Base-by-base conservation (phyloP, 768 basidiomycete genomes). In the Harrya chromipes region DNA sequence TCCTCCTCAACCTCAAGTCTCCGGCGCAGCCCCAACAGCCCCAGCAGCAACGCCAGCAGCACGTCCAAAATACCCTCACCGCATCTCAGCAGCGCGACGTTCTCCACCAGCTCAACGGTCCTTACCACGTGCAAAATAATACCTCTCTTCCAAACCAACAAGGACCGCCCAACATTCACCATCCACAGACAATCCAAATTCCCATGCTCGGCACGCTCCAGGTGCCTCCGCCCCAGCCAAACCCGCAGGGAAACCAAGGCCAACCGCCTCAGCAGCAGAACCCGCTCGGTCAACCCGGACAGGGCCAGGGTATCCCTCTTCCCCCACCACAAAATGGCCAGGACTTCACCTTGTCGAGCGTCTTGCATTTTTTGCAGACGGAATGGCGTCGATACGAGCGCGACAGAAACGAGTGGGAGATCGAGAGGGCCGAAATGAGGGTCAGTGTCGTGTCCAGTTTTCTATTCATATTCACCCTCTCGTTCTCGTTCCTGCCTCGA, bases 361-460 rank as follows among this genome's bases (percentile, higher is more conserved):
- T 98, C 51, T 79, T 99, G 54, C 97, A 99, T 74, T 99, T 92
- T 69, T 79, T 98, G 44, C 97, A 99, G 74, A 92, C 91, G 19
- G 97, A 99, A 76, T 97, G 94, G 92, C 80, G 97, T 54, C 80
- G 91, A 52, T 98, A 97, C 65, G 97, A 98, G 71, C 85, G 94
- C 68, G 97, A 99, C 74, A 81, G 95, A 63, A 99, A 99, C 67
- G 97, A 99, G 73, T 99, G 95, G 95, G 97, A 99, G 77, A 99
- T 99, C 62, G 97, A 98, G 72, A 79, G 97, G 59, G 97, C 97
- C 27, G 97, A 98, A 72, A 97, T 98, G 94, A 80, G 95, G 79
- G 93, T 94, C 56, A 62, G 90, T 82, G 37, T 54, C 47, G 54
- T 17, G 29, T 13, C 29, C 29, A 29, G 2, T 13, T 29, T 29